A percentile compares a stretch with the other conserved stretches of the same genome.
These are phyloP conservation scores for Epipyxis sp. DNA, from an alignment of 108 stramenopile species.

Conservation along the genomic window DNA sequence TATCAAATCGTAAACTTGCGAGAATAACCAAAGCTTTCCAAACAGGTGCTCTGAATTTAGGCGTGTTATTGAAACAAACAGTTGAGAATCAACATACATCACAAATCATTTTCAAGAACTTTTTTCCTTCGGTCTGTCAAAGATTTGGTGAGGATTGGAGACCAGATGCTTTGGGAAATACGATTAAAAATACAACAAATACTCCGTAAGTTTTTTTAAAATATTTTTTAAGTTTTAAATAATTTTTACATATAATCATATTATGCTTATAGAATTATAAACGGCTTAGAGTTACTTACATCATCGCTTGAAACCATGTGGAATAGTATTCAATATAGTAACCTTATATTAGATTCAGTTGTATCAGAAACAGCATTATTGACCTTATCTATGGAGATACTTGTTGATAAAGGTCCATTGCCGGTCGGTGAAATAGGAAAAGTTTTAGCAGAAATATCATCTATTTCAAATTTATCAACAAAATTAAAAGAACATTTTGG, in stretches of 20 bases:
- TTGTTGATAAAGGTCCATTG: slow-evolving; percentile 51
- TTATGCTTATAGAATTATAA: no score
- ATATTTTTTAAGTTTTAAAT: no score
- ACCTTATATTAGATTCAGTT: slow-evolving; percentile 50
- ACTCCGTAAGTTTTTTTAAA: no score
- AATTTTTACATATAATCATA: no score
- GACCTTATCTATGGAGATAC: slow-evolving; percentile 44
- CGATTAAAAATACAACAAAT: no score
- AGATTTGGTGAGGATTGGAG: neutral
- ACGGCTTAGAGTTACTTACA: no score
- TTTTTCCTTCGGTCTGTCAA: neutral
- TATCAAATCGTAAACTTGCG: neutral
- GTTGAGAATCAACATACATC: no score
- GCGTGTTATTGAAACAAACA: no score
- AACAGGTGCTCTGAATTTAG: neutral
- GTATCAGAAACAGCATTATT: slow-evolving; percentile 48
- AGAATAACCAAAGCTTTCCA: neutral
- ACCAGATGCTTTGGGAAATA: neutral
- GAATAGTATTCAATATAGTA: slow-evolving; percentile 43
- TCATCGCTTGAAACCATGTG: no score
- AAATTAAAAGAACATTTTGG: slow-evolving; percentile 58
- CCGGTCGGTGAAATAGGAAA: slow-evolving; percentile 63
- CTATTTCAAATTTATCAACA: slow-evolving; percentile 42
- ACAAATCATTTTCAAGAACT: no score
- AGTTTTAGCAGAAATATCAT: slow-evolving; percentile 53